These are phyloP conservation scores for Chernovozyma sophiae-reginae DNA, from an alignment of 1,139 yeast genomes.

Conservation along the genomic window DNA sequence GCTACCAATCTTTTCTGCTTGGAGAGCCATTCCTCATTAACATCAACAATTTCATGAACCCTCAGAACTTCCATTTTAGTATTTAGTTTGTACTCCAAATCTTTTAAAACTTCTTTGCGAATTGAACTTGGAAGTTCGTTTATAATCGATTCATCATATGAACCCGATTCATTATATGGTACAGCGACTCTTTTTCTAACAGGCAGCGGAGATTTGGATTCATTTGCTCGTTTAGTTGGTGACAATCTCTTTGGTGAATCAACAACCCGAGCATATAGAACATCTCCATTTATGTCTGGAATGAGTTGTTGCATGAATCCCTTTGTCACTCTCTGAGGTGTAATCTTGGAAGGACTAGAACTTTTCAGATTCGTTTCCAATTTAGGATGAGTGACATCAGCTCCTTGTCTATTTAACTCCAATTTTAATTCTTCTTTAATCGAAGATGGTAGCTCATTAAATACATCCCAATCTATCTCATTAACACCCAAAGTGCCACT, in stretches of 20 bases:
- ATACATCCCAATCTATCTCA: conserved; percentile 52
- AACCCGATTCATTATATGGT: conserved; percentile 17
- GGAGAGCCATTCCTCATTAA: background rate
- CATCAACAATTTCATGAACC: background rate
- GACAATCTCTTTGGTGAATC: conserved; percentile 27
- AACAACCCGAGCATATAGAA: conserved; percentile 32
- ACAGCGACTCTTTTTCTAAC: conserved; percentile 9
- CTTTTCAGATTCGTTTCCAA: background rate
- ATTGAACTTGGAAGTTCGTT: conserved; percentile 47
- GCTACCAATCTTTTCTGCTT: conserved; percentile 17
- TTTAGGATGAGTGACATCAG: background rate
- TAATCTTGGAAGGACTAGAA: background rate
- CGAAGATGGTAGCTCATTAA: conserved; percentile 49
- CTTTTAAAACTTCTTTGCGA: conserved; percentile 37
- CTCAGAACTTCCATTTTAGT: background rate
- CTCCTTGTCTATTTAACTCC: background rate
- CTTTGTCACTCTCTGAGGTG: conserved; percentile 12
- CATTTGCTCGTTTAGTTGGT: conserved; percentile 8
- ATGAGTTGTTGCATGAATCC: conserved; percentile 39
- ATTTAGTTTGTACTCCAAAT: conserved; percentile 26
- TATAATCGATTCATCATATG: conserved; percentile 39
- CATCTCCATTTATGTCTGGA: conserved; percentile 29
- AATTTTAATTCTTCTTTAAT: conserved; percentile 44
- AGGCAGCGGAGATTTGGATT: background rate
- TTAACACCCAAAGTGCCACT: conserved; percentile 1